These are phyloP conservation scores for Raphanus sativus DNA, from an alignment of 345 rosid species.

Conservation along the genomic window DNA sequence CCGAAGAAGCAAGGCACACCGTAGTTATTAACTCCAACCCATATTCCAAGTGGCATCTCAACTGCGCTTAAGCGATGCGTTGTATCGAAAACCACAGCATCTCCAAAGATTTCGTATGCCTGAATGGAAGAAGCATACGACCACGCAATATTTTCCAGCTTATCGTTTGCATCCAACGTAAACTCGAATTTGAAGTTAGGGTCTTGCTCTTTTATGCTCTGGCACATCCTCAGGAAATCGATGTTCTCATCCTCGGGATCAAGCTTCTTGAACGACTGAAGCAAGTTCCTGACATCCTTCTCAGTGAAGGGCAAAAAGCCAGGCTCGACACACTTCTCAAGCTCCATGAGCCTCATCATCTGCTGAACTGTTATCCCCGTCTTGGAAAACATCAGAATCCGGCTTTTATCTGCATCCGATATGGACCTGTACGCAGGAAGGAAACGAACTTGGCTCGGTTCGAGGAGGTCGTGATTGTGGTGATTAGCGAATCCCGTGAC, in stretches of 20 bases:
- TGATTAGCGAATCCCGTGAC: constrained; percentile 87
- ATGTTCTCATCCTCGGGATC: constrained; percentile 88
- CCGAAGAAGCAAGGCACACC: constrained; percentile 99
- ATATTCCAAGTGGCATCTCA: constrained; percentile 98
- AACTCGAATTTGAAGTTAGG: constrained; percentile 86
- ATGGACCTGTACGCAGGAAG: constrained; percentile 95
- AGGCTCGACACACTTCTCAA: constrained; percentile 94
- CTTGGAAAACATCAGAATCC: constrained; percentile 95
- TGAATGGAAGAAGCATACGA: constrained; percentile 86
- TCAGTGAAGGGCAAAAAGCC: constrained; percentile 94
- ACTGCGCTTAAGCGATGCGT: constrained; percentile 86
- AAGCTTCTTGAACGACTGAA: constrained; percentile 79
- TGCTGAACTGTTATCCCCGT: constrained; percentile 96
- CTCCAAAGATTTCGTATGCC: constrained; percentile 85
- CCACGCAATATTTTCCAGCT: constrained; percentile 89
- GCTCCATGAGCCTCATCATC: constrained; percentile 99
- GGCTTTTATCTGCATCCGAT: constrained; percentile 84
- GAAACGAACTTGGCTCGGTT: constrained; percentile 90
- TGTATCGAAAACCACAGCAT: constrained; percentile 90
- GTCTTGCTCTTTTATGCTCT: constrained; percentile 87
- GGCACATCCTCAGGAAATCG: constrained; percentile 87
- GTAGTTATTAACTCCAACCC: constrained; percentile 91
- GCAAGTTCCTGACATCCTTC: constrained; percentile 94
- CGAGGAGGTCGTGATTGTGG: constrained; percentile 88
- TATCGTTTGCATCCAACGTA: constrained; percentile 59